phyloP scores from a whole-genome alignment of 2,329 filamentous ascomycete genomes.

The Phyllosticta citriasiana region DNA sequence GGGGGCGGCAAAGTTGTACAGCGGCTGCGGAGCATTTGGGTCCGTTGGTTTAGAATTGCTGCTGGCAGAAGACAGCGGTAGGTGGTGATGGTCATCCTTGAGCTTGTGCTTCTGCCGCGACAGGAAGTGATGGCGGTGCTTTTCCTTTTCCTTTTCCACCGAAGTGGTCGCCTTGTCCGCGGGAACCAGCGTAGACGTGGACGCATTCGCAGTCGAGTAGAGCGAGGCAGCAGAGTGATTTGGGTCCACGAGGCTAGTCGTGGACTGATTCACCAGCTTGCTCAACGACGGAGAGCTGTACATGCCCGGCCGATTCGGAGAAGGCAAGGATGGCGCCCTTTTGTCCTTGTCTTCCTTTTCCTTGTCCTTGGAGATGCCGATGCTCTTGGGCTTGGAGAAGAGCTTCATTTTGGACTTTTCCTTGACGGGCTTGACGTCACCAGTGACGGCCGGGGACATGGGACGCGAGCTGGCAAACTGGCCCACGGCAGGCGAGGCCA shows the following conservation, averaged over 20 bases:
- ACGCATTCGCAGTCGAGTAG: constrained; percentile 67
- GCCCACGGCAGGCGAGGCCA: constrained; percentile 31
- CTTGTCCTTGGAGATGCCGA: constrained; percentile 58
- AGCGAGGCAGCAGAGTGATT: constrained; percentile 45
- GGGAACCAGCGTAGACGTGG: constrained; percentile 65
- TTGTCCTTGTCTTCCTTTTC: constrained; percentile 35
- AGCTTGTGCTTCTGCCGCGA: constrained; percentile 72
- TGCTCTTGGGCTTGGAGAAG: constrained; percentile 63
- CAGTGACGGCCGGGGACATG: constrained; percentile 12
- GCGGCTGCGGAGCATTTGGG: constrained; percentile 60
- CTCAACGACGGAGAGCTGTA: constrained; percentile 55
- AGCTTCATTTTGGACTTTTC: constrained; percentile 75
- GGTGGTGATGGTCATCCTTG: constrained; percentile 58
- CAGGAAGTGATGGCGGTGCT: constrained; percentile 66
- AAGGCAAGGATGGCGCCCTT: constrained; percentile 59
- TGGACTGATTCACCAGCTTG: constrained; percentile 54
- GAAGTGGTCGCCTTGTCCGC: constrained; percentile 29
- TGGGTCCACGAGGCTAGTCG: constrained; percentile 57
- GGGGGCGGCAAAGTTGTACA: constrained; percentile 71
- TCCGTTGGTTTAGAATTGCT: constrained; percentile 70
- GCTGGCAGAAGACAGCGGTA: constrained; percentile 64
- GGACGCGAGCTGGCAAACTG: constrained; percentile 14
- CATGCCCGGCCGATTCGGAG: constrained; percentile 60
- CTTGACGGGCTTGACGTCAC: constrained; percentile 51
- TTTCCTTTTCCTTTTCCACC: constrained; percentile 59